Conservation (phyloP, 2,329 filamentous ascomycete genomes). For the Sporothrix mexicana region DNA sequence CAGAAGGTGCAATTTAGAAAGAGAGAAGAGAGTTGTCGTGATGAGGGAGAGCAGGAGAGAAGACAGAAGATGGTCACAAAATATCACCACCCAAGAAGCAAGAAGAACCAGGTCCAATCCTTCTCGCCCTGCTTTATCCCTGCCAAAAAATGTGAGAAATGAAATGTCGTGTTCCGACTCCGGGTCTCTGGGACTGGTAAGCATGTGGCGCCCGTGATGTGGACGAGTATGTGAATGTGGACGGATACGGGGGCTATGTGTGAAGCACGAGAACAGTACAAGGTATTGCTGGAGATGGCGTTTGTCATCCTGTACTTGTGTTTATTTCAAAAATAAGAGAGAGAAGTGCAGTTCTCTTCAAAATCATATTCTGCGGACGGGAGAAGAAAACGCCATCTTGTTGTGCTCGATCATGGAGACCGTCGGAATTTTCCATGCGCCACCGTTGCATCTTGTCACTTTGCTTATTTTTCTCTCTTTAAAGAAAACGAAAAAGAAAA, state of each 20-base stretch:
- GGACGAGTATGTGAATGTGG: no score
- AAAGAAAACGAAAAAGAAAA: no score
- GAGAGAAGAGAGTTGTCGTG: not conserved
- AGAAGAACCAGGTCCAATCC: not conserved
- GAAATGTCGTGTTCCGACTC: slow-evolving; percentile 26
- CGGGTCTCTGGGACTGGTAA: slow-evolving; percentile 23
- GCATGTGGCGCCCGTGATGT: not conserved
- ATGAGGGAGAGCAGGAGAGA: no score
- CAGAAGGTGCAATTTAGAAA: not conserved
- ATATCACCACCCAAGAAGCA: not conserved
- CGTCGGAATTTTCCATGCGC: slow-evolving; percentile 9
- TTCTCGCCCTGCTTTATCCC: not conserved
- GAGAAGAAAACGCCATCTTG: not conserved
- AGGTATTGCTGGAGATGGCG: no score
- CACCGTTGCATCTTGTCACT: not conserved
- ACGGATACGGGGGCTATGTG: not conserved
- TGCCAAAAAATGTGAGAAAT: not conserved
- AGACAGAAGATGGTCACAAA: not conserved
- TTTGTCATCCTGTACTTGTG: not conserved
- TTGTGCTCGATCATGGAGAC: not conserved
- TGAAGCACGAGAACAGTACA: not conserved
- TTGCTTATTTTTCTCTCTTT: not conserved
- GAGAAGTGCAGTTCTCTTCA: no score
- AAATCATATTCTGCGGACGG: not conserved
- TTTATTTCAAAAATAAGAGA: no score